These are phyloP conservation scores for Xerocomellus intermedius DNA, from an alignment of 768 basidiomycete genomes.

Conservation along the genomic window DNA sequence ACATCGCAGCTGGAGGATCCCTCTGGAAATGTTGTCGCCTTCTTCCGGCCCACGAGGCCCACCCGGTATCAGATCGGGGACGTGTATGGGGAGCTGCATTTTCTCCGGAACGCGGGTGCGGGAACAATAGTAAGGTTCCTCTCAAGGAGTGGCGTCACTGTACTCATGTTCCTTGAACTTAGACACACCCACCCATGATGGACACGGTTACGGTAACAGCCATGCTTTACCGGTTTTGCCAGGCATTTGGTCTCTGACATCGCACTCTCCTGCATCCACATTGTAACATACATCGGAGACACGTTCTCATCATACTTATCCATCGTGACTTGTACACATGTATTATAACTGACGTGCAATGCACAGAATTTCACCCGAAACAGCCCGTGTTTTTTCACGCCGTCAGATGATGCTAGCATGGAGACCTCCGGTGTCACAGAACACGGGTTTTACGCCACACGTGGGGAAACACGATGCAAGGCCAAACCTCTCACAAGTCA, in stretches of 20 bases:
- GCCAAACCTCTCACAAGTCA: constrained; percentile 18
- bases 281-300: constrained; percentile 32
- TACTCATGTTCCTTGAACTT: constrained; percentile 24
- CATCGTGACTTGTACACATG: constrained; percentile 30
- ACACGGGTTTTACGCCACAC: constrained; percentile 33
- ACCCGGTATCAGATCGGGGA: constrained; percentile 85
- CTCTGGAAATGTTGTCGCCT: constrained; percentile 67
- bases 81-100: constrained; percentile 83
- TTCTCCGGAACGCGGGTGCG: constrained; percentile 72
- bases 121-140: constrained; percentile 67
- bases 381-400: constrained; percentile 20
- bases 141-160: constrained; percentile 18
- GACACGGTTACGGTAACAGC: constrained; percentile 81
- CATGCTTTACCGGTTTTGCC: constrained; percentile 83
- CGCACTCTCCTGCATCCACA: constrained; percentile 25
- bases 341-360: constrained; percentile 33
- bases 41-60: constrained; percentile 74
- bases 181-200: constrained; percentile 91
- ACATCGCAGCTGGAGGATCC: constrained; percentile 65
- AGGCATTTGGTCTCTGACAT: constrained; percentile 45
- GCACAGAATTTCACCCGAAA: constrained; percentile 22
- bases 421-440: constrained; percentile 18
- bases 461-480: constrained; percentile 34
- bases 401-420: constrained; percentile 18
- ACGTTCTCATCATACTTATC: constrained; percentile 31